Evolutionary conservation across 106 monocot species (phyloP).

Genomic region (Apostasia ramifera): DNA sequence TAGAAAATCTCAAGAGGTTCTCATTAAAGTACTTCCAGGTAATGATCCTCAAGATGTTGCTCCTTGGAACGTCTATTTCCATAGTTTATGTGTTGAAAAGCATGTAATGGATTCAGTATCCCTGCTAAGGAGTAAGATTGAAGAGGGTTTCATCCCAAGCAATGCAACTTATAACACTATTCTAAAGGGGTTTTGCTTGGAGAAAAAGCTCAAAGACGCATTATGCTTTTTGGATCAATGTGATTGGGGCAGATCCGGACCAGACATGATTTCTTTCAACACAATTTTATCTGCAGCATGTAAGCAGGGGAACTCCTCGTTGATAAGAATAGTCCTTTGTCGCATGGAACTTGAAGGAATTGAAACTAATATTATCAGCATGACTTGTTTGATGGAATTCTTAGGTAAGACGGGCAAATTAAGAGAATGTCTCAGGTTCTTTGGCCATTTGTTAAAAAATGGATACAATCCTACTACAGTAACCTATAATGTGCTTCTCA

Average conservation of each 20-base stretch:
- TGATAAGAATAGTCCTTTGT: constrained; percentile 26
- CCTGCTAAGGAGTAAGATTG: constrained; percentile 17
- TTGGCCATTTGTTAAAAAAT: constrained; percentile 30
- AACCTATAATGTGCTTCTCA: constrained; percentile 41
- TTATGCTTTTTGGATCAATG: constrained; percentile 24
- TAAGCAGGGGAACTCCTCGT: constrained; percentile 27
- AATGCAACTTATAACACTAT: constrained; percentile 43
- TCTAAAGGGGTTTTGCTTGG: constrained; percentile 46
- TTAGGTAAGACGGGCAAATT: constrained; percentile 18
- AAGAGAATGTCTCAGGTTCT: constrained; percentile 8
- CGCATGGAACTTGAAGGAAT: constrained; percentile 29
- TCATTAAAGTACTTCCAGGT: constrained; percentile 8
- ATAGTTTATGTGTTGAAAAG: constrained; percentile 38
- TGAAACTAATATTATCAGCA: constrained; percentile 23
- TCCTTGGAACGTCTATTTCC: constrained; percentile 43
- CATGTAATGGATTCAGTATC: constrained; percentile 17
- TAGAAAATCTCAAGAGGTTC: constrained; percentile 16
- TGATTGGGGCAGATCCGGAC: constrained; percentile 16
- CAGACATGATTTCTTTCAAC: constrained; percentile 47
- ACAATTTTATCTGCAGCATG: constrained; percentile 48
- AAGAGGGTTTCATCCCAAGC: constrained; percentile 25
- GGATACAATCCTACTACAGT: constrained; percentile 21
- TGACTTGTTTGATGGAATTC: constrained; percentile 40
- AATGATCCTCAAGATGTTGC: constrained; percentile 23
- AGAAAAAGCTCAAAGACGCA: constrained; percentile 29